Conservation (phyloP, 257 asterid genomes). For the Capsicum baccatum region DNA sequence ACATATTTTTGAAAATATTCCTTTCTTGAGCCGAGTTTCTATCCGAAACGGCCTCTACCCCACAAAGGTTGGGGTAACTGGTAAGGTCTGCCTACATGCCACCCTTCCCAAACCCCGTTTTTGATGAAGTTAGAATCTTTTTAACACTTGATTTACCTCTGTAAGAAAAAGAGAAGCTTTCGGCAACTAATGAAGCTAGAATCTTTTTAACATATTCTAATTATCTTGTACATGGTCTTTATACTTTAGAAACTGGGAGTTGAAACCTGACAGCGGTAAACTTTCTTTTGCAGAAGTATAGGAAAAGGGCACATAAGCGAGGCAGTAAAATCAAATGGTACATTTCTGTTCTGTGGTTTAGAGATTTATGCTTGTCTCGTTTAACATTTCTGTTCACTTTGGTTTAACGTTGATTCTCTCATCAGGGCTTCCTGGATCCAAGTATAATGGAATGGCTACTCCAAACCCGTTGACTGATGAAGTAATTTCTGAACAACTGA, state of each 20-base stretch:
- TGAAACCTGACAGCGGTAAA: background rate
- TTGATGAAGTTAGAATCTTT: background rate
- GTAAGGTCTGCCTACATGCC: background rate
- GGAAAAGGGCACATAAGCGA: conserved; percentile 28
- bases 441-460: conserved; percentile 33
- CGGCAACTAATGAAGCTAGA: background rate
- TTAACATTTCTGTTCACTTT: background rate
- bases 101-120: background rate
- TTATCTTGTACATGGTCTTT: background rate
- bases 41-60: background rate
- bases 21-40: background rate
- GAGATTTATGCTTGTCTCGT: background rate
- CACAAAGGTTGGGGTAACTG: background rate
- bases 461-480: conserved; percentile 77
- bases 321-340: conserved; percentile 38
- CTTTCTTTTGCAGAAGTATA: conserved; percentile 32
- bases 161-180: background rate
- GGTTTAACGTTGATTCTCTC: background rate
- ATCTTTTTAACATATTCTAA: background rate
- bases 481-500: conserved; percentile 92
- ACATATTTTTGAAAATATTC: no score
- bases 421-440: conserved; percentile 38
- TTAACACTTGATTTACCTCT: background rate
- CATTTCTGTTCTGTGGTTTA: background rate
- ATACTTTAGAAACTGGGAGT: background rate